phyloP scores from a whole-genome alignment of 2,329 filamentous ascomycete species.

The Beauveria australis region DNA sequence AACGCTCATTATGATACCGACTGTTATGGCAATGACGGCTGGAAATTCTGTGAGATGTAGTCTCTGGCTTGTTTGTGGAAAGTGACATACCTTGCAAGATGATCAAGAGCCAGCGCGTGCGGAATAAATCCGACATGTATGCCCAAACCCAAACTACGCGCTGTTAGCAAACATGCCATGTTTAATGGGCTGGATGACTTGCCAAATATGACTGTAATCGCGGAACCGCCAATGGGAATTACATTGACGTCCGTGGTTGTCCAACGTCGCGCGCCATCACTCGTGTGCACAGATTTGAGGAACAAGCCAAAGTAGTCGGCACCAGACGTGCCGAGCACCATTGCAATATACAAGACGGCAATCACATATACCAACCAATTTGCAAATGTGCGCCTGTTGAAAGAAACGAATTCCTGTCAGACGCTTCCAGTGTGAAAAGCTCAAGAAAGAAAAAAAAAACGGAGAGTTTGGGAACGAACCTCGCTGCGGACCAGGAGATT shows the following conservation, averaged over 20 bases:
- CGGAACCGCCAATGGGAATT: constrained; percentile 37
- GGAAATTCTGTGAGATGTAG: background rate
- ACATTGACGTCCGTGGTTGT: constrained; percentile 38
- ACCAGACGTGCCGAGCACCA: constrained; percentile 25
- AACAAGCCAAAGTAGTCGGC: constrained; percentile 27
- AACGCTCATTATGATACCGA: constrained; percentile 43
- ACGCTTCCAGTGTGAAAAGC: background rate
- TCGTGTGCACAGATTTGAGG: constrained; percentile 21
- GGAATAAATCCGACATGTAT: constrained; percentile 39
- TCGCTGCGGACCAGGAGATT: constrained; percentile 20
- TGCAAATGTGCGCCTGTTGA: constrained; percentile 17
- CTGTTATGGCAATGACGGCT: constrained; percentile 36
- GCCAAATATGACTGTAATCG: constrained; percentile 32
- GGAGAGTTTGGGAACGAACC: background rate
- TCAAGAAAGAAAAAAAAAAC: background rate
- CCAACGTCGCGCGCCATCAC: constrained; percentile 20
- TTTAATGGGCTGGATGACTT: background rate
- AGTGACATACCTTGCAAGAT: constrained; percentile 31
- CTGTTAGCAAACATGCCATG: background rate
- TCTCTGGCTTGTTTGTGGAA: background rate
- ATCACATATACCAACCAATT: constrained; percentile 24
- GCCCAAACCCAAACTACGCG: constrained; percentile 44
- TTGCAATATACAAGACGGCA: constrained; percentile 22
- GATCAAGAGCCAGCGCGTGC: constrained; percentile 42
- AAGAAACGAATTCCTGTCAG: background rate